Base-by-base conservation (phyloP, 2,329 filamentous ascomycete species). In the Paraphaeosphaeria minitans region DNA sequence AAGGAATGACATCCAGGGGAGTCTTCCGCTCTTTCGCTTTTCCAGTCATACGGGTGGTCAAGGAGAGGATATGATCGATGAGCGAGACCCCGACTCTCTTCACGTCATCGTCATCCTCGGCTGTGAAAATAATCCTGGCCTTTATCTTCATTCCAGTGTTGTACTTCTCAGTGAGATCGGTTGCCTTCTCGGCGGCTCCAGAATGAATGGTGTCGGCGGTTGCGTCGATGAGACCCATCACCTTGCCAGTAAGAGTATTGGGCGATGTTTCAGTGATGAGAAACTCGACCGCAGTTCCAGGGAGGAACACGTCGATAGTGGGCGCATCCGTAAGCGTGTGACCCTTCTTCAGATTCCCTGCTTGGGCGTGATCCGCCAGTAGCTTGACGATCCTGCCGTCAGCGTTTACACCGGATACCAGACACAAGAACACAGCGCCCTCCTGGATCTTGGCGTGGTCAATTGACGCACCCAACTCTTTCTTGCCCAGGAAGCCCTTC, bases 201-300 rank as follows among this genome's bases (percentile, higher is more conserved):
- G 93, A 96, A 76, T 99, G 95, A 45, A 97, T 86, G 37, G 94
- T 76, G 75, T 99, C 95, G 19, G 94, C 93, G 1, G 93, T 97
- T 12, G 92, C 91, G 77, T 97, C 92, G 24, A 99, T 80, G 73
- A 93, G 87, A 16, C 95, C 96, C 84, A 99, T 90, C 46, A 98
- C 86, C 76, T 97, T 97, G 68, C 95, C 95, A 50, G 85, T 82
- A 59, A 99, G 79, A n/a, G 95, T 95, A 63, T 85, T 87, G 13
- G 84, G 78, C 12, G 88, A 87, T 14, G 90, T 86, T 48, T 95
- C 90, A 2, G 91, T 89, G 39, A 99, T 80, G 50, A 98, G 82
- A 12, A 97, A 83, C 66, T 97, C 93, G 37, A 93, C 92, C 6
- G 89, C 88, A n/a, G 92, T 95, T 65, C 95, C 96, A 1, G 96